Evolutionary conservation across 192 early-diverging fungal genomes (phyloP), one percentile per base, ranked within the genome.

Genomic region (Podila clonocystis): DNA sequence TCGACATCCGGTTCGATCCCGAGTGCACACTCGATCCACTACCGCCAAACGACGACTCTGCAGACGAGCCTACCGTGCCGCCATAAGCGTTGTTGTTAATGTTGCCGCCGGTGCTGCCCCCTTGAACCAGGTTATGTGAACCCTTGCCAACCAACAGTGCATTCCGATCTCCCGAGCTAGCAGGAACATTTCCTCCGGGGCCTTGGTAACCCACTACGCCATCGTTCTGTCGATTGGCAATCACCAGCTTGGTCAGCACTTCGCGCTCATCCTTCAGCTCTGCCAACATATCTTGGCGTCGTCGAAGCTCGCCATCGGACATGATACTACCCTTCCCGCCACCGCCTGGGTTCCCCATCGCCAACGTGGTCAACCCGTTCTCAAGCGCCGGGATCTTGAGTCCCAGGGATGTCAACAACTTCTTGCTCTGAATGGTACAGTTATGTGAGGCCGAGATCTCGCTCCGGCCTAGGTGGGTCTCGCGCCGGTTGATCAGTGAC

Each of bases 361-460:
- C 88, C 9, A 93, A 67, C 1, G 71, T 79, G 50, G 50, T 73
- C 45, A 95, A 64, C 9, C 85, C 86, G 34, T 82, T 70, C 41
- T 93, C 91, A 17, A 95, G 83, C 50, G 72, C 77, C 0, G 84
- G 78, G 19, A 90, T 61, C 4, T 91, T 87, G 12, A 82, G 77
- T 9, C 82, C 72, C 9, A 91, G 55, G 2, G 76, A 75, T 7
- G 83, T 77, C 26, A 97, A 65, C 13, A 85, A 84, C 24, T 93
- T 91, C 73, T 94, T 94, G 58, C 92, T 93, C 79, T 93, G 92
- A 8, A 94, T 82, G n/a, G 91, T 83, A 52, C 91, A 91, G 64
- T 93, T 91, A 71, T 97, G 95, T 3, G 92, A 91, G 30, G 89
- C 89, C 0, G 92, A 89, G 24, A 94, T 90, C 68, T 96, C 93